phyloP scores from a whole-genome alignment of 1,284 basidiomycete genomes.

The Ganoderma sinense region DNA sequence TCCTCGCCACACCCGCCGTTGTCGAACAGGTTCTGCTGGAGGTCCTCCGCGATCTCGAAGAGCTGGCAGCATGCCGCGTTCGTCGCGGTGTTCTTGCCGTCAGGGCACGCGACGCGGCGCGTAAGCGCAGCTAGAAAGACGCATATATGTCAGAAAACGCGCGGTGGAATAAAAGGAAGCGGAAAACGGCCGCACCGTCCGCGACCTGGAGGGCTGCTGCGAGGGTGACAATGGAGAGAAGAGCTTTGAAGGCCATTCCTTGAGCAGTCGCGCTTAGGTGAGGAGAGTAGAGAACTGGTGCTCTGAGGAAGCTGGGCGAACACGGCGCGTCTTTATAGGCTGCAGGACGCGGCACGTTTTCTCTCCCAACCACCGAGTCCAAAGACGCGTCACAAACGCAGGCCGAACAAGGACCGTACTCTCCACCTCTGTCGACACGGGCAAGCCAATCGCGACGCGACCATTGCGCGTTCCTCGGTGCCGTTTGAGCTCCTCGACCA shows the following conservation, averaged over 20 bases:
- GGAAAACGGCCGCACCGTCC: slow-evolving; percentile 18
- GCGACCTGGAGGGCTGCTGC: slow-evolving; percentile 29
- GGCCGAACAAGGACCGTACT: slow-evolving; percentile 10
- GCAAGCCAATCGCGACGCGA: slow-evolving; percentile 17
- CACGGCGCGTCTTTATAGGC: slow-evolving; percentile 18
- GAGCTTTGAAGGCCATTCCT: slow-evolving; percentile 30
- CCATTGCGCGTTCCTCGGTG: slow-evolving; percentile 11
- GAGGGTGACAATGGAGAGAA: slow-evolving; percentile 25
- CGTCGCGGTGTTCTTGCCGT: slow-evolving; percentile 39
- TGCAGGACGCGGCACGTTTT: background rate
- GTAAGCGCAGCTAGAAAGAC: slow-evolving; percentile 28
- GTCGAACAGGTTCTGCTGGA: slow-evolving; percentile 48
- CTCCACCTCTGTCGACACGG: slow-evolving; percentile 7
- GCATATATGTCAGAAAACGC: background rate
- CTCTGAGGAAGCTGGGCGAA: slow-evolving; percentile 4
- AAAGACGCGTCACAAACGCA: background rate
- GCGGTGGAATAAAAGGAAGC: background rate
- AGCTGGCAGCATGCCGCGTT: slow-evolving; percentile 48
- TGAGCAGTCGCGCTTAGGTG: slow-evolving; percentile 3
- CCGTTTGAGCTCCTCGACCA: background rate
- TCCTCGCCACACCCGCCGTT: slow-evolving; percentile 37
- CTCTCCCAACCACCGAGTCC: background rate
- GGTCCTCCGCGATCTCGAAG: slow-evolving; percentile 46
- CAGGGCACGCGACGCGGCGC: slow-evolving; percentile 34
- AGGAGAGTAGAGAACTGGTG: slow-evolving; percentile 16